Evolutionary conservation across 192 early-diverging fungal genomes (phyloP).

Genomic region (Coemansia sp.): DNA sequence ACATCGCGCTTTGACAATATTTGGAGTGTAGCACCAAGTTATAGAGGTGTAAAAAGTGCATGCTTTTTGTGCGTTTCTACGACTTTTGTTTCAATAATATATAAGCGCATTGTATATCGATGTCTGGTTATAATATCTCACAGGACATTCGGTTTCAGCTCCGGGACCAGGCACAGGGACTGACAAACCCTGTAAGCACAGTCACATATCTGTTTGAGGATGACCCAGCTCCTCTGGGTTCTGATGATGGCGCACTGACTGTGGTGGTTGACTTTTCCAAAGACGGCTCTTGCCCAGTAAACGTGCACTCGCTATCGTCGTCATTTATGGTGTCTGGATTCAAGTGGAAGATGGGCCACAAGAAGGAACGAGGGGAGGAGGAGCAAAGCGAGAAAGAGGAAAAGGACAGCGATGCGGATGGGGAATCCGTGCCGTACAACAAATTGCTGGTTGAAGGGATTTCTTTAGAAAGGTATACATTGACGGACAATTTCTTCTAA

Average conservation of each 20-base stretch:
- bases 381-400: not conserved
- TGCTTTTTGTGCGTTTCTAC: too few relatives aligned
- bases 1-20: not conserved
- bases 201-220: conserved; percentile 41
- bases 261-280: conserved; percentile 44
- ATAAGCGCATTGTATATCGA: not conserved
- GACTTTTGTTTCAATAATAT: not conserved
- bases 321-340: conserved; percentile 40
- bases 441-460: conserved; percentile 26
- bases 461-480: conserved; percentile 22
- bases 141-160: conserved; percentile 36
- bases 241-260: conserved; percentile 20
- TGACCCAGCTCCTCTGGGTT: conserved; percentile 35
- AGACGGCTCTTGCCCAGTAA: conserved; percentile 18
- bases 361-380: not conserved
- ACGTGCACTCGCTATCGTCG: conserved; percentile 33
- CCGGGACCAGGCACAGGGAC: conserved; percentile 26
- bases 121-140: not conserved
- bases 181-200: conserved; percentile 25
- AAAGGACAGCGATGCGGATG: not conserved
- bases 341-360: conserved; percentile 18
- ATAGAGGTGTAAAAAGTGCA: not conserved
- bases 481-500: not conserved
- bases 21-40: not conserved
- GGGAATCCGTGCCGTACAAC: not conserved